phyloP scores from a whole-genome alignment of 345 rosid genomes.

The Salix suchowensis region DNA sequence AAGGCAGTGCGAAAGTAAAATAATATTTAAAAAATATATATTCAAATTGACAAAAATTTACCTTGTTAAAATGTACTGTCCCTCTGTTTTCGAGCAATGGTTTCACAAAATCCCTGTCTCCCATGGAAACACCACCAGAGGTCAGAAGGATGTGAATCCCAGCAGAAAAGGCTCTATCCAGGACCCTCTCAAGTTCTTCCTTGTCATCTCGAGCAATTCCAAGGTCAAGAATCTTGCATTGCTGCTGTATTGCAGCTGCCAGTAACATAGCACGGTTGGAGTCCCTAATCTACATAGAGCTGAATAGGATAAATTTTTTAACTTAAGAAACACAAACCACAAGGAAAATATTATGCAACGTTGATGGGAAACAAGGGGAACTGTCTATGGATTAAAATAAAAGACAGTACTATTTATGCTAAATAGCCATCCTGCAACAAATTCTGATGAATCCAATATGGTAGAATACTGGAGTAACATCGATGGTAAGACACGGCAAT shows the following conservation, averaged over 20 bases:
- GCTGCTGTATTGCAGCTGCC: slow-evolving; percentile 76
- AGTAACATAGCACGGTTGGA: slow-evolving; percentile 88
- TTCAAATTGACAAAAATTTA: slow-evolving; percentile 11
- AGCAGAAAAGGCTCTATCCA: slow-evolving; percentile 56
- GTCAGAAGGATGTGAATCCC: slow-evolving; percentile 76
- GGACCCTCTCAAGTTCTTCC: slow-evolving; percentile 59
- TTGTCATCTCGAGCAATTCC: slow-evolving; percentile 76
- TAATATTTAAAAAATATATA: not conserved
- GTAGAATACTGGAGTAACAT: not conserved
- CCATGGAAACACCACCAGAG: slow-evolving; percentile 99
- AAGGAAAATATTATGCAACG: not conserved
- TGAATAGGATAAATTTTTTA: slow-evolving; percentile 19
- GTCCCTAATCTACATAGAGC: slow-evolving; percentile 74
- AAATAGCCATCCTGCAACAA: not conserved
- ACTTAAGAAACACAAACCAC: slow-evolving; percentile 2
- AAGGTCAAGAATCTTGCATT: slow-evolving; percentile 76
- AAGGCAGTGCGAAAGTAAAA: not conserved
- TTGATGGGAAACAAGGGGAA: not conserved
- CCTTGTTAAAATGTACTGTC: slow-evolving; percentile 70
- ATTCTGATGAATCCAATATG: not conserved
- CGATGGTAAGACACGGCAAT: not conserved
- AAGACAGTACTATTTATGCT: not conserved
- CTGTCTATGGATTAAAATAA: not conserved
- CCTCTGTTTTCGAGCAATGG: slow-evolving; percentile 77
- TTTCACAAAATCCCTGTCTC: slow-evolving; percentile 89